A percentile compares a stretch with the other conserved stretches of the same genome.
These are phyloP conservation scores for Clathrospora elynae DNA, from an alignment of 2,329 filamentous ascomycete genomes.

Conservation along the genomic window DNA sequence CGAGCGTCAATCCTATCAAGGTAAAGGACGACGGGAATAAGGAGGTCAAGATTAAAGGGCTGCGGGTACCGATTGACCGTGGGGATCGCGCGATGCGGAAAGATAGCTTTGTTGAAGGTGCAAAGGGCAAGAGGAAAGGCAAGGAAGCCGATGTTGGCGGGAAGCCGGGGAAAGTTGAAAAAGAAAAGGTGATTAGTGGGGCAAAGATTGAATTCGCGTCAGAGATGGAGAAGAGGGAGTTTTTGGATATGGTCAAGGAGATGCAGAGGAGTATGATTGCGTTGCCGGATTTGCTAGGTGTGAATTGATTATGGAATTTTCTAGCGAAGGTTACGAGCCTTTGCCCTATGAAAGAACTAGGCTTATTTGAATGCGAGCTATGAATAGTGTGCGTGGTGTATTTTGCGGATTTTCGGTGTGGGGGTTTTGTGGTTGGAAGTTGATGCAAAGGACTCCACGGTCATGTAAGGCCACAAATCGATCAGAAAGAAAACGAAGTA, in stretches of 20 bases:
- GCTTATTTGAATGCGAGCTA: no score
- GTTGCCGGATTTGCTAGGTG: constrained; percentile 46
- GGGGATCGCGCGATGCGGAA: constrained; percentile 23
- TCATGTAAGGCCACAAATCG: no score
- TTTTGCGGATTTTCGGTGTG: no score
- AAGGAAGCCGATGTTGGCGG: constrained; percentile 6
- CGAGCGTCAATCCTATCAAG: constrained; percentile 42
- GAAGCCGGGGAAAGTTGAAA: constrained; percentile 29
- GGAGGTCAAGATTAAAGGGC: constrained; percentile 51
- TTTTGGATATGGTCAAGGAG: constrained; percentile 47
- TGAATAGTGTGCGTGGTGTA: no score
- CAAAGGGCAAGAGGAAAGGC: constrained; percentile 16
- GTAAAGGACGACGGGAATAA: constrained; percentile 50
- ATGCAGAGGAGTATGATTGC: constrained; percentile 47
- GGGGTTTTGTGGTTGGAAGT: no score
- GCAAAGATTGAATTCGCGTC: constrained; percentile 53
- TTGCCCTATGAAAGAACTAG: no score
- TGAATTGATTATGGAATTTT: constrained; percentile 36
- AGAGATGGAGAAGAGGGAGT: constrained; percentile 50
- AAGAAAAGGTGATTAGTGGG: constrained; percentile 50
- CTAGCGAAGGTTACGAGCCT: no score
- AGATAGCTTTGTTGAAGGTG: constrained; percentile 22
- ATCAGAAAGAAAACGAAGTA: no score
- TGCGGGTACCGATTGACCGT: constrained; percentile 44
- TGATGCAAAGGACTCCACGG: no score